phyloP scores from a whole-genome alignment of 345 rosid genomes.

The Garcia nutans region DNA sequence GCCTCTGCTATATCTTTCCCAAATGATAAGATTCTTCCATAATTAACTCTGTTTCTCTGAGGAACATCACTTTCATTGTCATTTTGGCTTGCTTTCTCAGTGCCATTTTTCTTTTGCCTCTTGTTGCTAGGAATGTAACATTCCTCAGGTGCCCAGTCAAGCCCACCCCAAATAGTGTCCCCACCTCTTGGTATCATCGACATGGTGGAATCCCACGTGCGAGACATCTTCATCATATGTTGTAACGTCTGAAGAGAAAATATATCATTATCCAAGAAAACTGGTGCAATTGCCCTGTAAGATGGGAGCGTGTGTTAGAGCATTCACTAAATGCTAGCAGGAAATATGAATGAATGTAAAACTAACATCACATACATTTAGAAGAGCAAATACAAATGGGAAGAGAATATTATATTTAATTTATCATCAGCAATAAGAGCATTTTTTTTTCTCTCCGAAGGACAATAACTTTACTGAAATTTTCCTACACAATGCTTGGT shows the following conservation, averaged over 20 bases:
- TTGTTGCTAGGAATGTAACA: slow-evolving; percentile 43
- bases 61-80: slow-evolving; percentile 36
- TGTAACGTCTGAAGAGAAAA: slow-evolving; percentile 83
- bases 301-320: neutral
- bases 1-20: slow-evolving; percentile 79
- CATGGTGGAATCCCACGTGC: slow-evolving; percentile 96
- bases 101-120: slow-evolving; percentile 44
- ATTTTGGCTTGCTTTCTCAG: slow-evolving; percentile 26
- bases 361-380: neutral
- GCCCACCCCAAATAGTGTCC: slow-evolving; percentile 90
- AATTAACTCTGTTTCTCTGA: slow-evolving; percentile 43
- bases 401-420: neutral
- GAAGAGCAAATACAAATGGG: neutral
- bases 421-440: neutral
- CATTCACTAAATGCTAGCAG: neutral
- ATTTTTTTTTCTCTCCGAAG: neutral
- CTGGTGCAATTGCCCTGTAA: slow-evolving; percentile 93
- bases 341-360: neutral
- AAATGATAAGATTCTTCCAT: slow-evolving; percentile 89
- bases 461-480: neutral
- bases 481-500: neutral
- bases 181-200: slow-evolving; percentile 97
- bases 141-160: slow-evolving; percentile 93
- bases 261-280: slow-evolving; percentile 73
- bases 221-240: slow-evolving; percentile 77